These are phyloP conservation scores for Fusarium verticillioides DNA, from an alignment of 2,329 filamentous ascomycete genomes.

Conservation along the genomic window DNA sequence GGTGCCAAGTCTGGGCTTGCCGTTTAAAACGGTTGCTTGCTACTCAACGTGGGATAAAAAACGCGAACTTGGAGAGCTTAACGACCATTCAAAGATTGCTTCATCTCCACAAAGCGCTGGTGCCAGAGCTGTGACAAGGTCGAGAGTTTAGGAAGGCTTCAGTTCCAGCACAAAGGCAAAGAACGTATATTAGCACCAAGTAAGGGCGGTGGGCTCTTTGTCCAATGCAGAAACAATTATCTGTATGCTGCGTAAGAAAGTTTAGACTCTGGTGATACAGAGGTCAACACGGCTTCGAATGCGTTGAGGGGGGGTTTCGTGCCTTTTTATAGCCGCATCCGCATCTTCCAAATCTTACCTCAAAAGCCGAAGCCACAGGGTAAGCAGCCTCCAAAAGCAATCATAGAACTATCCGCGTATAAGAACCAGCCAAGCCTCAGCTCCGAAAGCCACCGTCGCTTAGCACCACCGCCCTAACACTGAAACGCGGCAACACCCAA, in stretches of 20 bases:
- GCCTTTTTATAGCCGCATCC: no score
- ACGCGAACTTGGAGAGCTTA: not conserved
- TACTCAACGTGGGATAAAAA: rapidly evolving
- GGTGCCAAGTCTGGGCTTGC: rapidly evolving
- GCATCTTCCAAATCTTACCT: no score
- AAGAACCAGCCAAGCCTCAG: not conserved
- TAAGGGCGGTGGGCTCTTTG: no score
- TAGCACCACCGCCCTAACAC: not conserved
- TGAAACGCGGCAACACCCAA: constrained; percentile 19
- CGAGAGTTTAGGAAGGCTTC: rapidly evolving
- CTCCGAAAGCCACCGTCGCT: not conserved
- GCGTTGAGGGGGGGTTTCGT: no score
- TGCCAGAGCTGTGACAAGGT: rapidly evolving
- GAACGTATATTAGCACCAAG: rapidly evolving
- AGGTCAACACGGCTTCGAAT: not conserved
- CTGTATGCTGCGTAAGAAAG: not conserved
- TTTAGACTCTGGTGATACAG: rapidly evolving
- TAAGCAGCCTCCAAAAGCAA: rapidly evolving
- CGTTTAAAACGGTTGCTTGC: not conserved
- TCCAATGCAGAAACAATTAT: rapidly evolving
- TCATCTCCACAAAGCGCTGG: rapidly evolving
- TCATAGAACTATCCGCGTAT: no score
- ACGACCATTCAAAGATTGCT: rapidly evolving
- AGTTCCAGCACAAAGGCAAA: rapidly evolving
- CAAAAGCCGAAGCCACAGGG: not conserved